These are phyloP conservation scores for Lactarius sanguifluus DNA, from an alignment of 768 basidiomycete genomes.

Conservation along the genomic window DNA sequence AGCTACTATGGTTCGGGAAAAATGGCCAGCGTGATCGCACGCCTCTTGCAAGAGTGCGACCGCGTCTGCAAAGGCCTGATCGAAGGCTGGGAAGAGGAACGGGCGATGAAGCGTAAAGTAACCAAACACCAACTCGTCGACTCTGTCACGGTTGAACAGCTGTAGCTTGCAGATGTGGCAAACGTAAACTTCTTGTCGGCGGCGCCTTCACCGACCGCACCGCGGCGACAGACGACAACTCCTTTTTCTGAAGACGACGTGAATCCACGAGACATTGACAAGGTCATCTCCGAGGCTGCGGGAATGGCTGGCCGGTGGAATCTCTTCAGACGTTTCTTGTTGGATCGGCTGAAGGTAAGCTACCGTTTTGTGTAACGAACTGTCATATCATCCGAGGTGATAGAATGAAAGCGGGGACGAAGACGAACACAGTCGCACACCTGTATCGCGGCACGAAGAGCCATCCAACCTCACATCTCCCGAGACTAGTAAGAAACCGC, in stretches of 20 bases:
- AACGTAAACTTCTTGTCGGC: slow-evolving; percentile 33
- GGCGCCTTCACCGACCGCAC: slow-evolving; percentile 19
- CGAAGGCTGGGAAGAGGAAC: slow-evolving; percentile 89
- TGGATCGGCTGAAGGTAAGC: slow-evolving; percentile 66
- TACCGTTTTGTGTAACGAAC: neutral
- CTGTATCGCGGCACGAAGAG: slow-evolving; percentile 3
- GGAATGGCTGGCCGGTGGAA: slow-evolving; percentile 92
- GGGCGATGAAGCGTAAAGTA: slow-evolving; percentile 79
- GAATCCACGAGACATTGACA: slow-evolving; percentile 91
- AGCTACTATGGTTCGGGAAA: slow-evolving; percentile 93
- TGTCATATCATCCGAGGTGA: neutral
- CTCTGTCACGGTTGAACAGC: slow-evolving; percentile 17
- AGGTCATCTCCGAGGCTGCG: slow-evolving; percentile 80
- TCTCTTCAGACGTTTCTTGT: slow-evolving; percentile 84
- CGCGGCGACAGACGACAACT: slow-evolving; percentile 14
- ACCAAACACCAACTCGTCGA: slow-evolving; percentile 1
- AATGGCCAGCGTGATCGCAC: slow-evolving; percentile 76
- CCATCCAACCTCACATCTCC: slow-evolving; percentile 6
- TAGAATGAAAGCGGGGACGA: slow-evolving; percentile 21
- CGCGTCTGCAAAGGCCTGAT: slow-evolving; percentile 72
- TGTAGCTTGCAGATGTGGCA: slow-evolving; percentile 39
- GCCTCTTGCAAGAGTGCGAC: slow-evolving; percentile 84
- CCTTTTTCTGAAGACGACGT: slow-evolving; percentile 52
- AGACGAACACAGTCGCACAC: neutral
- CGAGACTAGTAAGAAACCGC: neutral